A percentile compares a stretch with the other conserved stretches of the same genome.
phyloP scores from a whole-genome alignment of 306 rosid genomes.

The Acmispon strigosus region DNA sequence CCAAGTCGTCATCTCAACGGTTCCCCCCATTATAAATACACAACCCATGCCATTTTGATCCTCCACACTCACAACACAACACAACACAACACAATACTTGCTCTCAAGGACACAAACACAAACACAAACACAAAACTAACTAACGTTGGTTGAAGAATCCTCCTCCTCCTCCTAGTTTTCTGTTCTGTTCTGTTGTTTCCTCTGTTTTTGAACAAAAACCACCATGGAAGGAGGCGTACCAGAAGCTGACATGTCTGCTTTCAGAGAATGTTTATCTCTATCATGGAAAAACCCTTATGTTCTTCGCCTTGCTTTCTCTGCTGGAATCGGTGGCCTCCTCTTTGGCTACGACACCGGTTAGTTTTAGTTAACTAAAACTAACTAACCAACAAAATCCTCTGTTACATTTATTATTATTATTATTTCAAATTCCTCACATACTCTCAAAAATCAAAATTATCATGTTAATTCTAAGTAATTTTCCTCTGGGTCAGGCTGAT shows the following conservation, averaged over 20 bases:
- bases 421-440: too few relatives aligned
- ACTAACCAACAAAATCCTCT: too few relatives aligned
- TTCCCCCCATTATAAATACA: constrained; percentile 26
- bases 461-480: too few relatives aligned
- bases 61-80: constrained; percentile 10
- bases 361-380: neutral
- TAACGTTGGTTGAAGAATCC: neutral
- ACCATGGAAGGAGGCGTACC: constrained; percentile 57
- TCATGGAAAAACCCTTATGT: constrained; percentile 56
- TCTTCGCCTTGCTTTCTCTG: constrained; percentile 65
- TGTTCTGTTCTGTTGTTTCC: neutral
- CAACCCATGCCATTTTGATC: neutral
- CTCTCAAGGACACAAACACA: neutral
- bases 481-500: neutral
- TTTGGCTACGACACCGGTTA: constrained; percentile 61
- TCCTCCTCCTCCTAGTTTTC: neutral
- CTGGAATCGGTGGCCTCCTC: constrained; percentile 70
- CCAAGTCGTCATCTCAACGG: neutral
- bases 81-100: neutral
- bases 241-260: constrained; percentile 47
- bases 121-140: neutral
- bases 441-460: too few relatives aligned
- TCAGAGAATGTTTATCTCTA: constrained; percentile 56
- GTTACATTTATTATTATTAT: neutral
- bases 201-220: neutral